Base-by-base conservation (phyloP, 2,329 filamentous ascomycete genomes). In the Diaporthe citrichinensis region DNA sequence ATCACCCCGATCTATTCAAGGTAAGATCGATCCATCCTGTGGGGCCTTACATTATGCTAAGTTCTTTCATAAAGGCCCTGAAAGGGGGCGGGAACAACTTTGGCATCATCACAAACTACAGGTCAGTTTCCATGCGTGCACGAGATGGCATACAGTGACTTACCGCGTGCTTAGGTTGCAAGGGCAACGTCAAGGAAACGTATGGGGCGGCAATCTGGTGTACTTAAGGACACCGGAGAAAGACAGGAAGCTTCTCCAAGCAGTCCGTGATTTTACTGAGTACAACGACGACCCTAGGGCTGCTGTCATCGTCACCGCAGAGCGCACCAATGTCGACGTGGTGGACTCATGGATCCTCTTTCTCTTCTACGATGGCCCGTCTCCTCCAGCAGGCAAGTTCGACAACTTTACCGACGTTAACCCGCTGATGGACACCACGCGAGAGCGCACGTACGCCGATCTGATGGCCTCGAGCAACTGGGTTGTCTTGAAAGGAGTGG, bases 31-130 rank as follows among this genome's bases (percentile, higher is more conserved):
- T 17, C 28, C 28, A 25, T 36, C 62, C 46, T 25, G 23, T n/a
- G 1, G 31, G 10, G 8, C 23, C 12, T 1, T 25, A n/a, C 20
- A 36, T 44, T 17, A 51, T 67, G 28, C 28, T 51, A 17, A 36
- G 4, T 36, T 23, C 28, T 61, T 39, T 62, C 58, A n/a, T 9
- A 20, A 20, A 67, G 62, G 62, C 62, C 28, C 25, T 67, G 62
- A 67, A 67, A 51, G 62, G 62, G 20, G 62, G 62, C 23, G 62
- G 62, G 20, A 67, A 67, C 62, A 67, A 67, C 23, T 67, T 67
- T 36, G 62, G 44, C 7, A 67, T 67, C 25, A 5, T 67, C 31
- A 67, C 62, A 0, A 67, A 67, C 44, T 67, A 67, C 20, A 67
- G 62, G 62, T 67, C 2, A 51, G 62, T 67, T 36, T 14, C 0